Conservation (phyloP, 805 yeast species). For the Komagataella populi region DNA sequence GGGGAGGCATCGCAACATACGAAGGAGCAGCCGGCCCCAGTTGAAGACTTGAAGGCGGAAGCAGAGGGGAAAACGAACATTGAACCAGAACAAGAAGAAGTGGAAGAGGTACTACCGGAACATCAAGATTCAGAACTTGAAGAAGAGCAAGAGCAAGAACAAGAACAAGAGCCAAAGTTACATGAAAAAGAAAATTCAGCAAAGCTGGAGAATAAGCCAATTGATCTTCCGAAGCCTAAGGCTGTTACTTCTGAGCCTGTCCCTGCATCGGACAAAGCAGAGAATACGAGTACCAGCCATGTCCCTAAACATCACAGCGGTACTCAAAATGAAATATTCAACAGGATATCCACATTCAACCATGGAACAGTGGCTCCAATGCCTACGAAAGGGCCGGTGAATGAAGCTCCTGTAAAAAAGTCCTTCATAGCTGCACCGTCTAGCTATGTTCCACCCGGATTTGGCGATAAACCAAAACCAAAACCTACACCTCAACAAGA, state of each 20-base stretch:
- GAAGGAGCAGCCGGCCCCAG: constrained; percentile 1
- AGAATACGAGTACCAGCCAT: background rate
- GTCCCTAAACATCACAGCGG: background rate
- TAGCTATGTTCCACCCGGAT: constrained; percentile 38
- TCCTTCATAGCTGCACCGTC: constrained; percentile 42
- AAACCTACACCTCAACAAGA: constrained; percentile 1
- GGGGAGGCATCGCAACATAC: background rate
- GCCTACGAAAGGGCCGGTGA: constrained; percentile 16
- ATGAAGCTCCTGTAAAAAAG: constrained; percentile 38
- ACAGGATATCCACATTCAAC: constrained; percentile 37
- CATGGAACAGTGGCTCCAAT: constrained; percentile 21
- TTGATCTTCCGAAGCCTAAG: background rate
- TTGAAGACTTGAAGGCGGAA: constrained; percentile 1
- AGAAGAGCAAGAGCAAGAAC: background rate
- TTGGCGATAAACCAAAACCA: constrained; percentile 7
- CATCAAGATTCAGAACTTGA: background rate
- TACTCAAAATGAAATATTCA: constrained; percentile 3
- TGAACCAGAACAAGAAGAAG: background rate
- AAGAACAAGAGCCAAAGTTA: background rate
- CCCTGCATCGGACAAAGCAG: background rate
- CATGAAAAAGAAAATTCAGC: background rate
- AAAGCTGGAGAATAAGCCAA: background rate
- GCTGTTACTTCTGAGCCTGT: background rate
- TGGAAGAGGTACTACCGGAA: background rate
- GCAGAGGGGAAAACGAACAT: background rate